A percentile compares a stretch with the other conserved stretches of the same genome.
Evolutionary conservation across 768 basidiomycete species (phyloP).

Genomic region (Antrodiella citrinella): DNA sequence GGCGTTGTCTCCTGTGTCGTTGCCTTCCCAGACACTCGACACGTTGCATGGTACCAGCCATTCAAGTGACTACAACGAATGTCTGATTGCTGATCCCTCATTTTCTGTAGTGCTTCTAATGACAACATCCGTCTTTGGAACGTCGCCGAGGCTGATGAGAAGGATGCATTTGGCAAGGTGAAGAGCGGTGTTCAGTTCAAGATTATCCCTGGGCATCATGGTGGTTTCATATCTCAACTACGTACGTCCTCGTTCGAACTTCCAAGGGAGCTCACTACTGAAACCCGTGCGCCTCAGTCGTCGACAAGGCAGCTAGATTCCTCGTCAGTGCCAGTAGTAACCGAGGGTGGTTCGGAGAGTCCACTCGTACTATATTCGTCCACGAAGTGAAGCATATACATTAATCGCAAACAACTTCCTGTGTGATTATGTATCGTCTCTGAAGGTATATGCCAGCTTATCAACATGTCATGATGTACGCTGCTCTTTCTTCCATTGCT

Average conservation of each 20-base stretch:
- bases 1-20: conserved; percentile 89
- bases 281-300: conserved; percentile 38
- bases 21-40: conserved; percentile 85
- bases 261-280: neutral
- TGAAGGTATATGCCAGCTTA: too few relatives aligned
- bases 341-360: conserved; percentile 90
- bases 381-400: conserved; percentile 64
- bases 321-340: conserved; percentile 90
- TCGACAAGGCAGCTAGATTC: conserved; percentile 79
- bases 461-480: too few relatives aligned
- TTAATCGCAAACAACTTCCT: neutral
- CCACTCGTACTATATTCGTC: conserved; percentile 82
- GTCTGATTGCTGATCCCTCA: neutral
- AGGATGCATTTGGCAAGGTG: conserved; percentile 51
- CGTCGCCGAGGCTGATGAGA: conserved; percentile 65
- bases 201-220: conserved; percentile 93
- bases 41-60: conserved; percentile 68
- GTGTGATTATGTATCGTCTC: neutral
- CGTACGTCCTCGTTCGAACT: conserved; percentile 49
- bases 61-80: neutral
- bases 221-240: conserved; percentile 89
- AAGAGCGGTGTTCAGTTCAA: conserved; percentile 81
- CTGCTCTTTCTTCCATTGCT: conserved; percentile 22
- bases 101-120: conserved; percentile 61
- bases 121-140: conserved; percentile 96